Base-by-base conservation (phyloP, 495 filamentous ascomycete species). In the Terfezia claveryi region DNA sequence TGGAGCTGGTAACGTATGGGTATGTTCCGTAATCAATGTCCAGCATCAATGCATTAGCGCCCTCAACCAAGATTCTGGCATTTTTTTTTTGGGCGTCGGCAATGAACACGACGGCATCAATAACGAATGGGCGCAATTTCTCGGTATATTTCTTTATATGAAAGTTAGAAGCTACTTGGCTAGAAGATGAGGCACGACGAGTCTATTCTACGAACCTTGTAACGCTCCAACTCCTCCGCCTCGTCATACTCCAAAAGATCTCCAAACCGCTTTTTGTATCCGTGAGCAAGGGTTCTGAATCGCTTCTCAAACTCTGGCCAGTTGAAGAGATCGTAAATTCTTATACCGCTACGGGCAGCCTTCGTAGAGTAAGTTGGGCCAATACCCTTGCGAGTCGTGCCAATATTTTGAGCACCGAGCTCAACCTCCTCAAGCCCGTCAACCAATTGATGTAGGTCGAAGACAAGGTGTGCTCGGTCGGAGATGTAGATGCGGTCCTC, bases 31-130 rank as follows among this genome's bases (percentile, higher is more conserved):
- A 78, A 68, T 83, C 80, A 50, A 85, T 71, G 67, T 85, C 81
- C 37, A 86, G 73, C 77, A 85, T 82, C 52, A 88, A 70, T n/a
- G 86, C 85, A 59, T 94, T 86, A n/a, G 83, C 81, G 55, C 86
- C 86, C 68, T 95, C 87, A 38, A 94, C 77, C 8, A 94, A 72
- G 58, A 87, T 82, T 56, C 75, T 75, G 53, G 72, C 71, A 17
- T 80, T 76, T 60, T 74, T 66, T 54, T 77, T 70, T 58, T 80
- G 74, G 14, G 74, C 76, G 7, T 67, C 64, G 46, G 69, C 63
- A 56, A 86, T 70, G 59, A 80, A 74, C 38, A 73, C 67, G 36
- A 83, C 68, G 16, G 76, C 76, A 63, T 94, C 85, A 58, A 89
- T 72, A 55, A 83, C 73, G 62, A 77, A 85, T 37, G 74, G 73